A percentile compares a stretch with the other conserved stretches of the same genome.
These are phyloP conservation scores for Sporodiniella umbellata DNA, from an alignment of 371 early-diverging fungal genomes.

Conservation along the genomic window DNA sequence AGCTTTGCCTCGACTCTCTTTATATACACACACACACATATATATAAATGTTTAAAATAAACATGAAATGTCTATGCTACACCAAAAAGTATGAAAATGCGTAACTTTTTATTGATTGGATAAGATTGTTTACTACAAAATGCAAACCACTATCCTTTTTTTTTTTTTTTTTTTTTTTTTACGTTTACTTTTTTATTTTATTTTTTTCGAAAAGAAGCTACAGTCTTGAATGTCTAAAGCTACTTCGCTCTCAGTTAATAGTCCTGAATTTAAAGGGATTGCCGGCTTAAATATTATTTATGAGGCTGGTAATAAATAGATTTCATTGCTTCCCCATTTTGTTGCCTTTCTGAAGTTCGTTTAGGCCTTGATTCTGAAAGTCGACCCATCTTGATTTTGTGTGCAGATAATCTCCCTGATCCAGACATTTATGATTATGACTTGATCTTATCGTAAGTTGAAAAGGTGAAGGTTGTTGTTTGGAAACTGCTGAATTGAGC, in stretches of 20 bases:
- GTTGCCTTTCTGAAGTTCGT: neutral
- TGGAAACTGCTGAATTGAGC: neutral
- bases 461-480: neutral
- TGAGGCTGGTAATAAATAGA: conserved; percentile 39
- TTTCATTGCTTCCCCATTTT: neutral
- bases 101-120: no score
- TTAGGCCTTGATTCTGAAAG: conserved; percentile 82
- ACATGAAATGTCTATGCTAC: no score
- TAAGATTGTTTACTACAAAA: no score
- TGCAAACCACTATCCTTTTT: neutral
- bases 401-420: conserved; percentile 79
- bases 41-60: no score
- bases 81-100: no score
- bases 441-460: conserved; percentile 64
- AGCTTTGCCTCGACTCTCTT: no score
- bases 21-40: no score
- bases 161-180: neutral
- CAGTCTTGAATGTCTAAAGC: conserved; percentile 24
- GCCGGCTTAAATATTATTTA: conserved; percentile 43
- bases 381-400: conserved; percentile 76
- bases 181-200: neutral
- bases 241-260: conserved; percentile 24
- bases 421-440: conserved; percentile 78
- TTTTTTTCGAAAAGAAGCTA: neutral
- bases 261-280: conserved; percentile 48